These are phyloP conservation scores for Ceratobasidium sp. DNA, from an alignment of 1,284 basidiomycete species.

Conservation along the genomic window DNA sequence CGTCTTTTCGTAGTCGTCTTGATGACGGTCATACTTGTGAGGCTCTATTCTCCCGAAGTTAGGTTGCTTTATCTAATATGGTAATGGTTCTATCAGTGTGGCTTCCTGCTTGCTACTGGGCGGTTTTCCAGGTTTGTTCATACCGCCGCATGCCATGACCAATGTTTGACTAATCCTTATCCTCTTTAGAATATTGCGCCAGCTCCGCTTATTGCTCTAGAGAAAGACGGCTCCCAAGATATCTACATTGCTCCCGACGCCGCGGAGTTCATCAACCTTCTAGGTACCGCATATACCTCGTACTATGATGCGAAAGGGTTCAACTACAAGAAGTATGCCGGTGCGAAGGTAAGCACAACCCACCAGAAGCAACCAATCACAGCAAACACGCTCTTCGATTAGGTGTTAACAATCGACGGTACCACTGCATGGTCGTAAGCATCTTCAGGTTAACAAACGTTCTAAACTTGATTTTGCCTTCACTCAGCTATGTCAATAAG, in stretches of 20 bases:
- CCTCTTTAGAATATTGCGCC: slow-evolving; percentile 61
- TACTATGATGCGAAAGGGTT: slow-evolving; percentile 55
- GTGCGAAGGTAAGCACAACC: slow-evolving; percentile 29
- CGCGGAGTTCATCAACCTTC: slow-evolving; percentile 61
- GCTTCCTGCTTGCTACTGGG: slow-evolving; percentile 67
- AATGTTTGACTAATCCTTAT: not conserved
- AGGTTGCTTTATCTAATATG: not conserved
- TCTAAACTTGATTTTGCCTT: not conserved
- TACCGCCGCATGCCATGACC: not conserved
- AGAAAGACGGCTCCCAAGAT: slow-evolving; percentile 62
- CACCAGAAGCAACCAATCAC: not conserved
- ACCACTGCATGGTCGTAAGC: slow-evolving; percentile 22
- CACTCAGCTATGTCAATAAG: slow-evolving; percentile 43
- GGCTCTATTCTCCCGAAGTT: slow-evolving; percentile 45
- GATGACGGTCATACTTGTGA: slow-evolving; percentile 73
- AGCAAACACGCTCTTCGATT: not conserved
- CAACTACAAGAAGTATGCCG: slow-evolving; percentile 40
- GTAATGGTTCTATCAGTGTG: slow-evolving; percentile 57
- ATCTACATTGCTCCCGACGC: slow-evolving; percentile 69
- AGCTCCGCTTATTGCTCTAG: slow-evolving; percentile 66
- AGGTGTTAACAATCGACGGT: slow-evolving; percentile 29
- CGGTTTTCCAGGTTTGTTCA: slow-evolving; percentile 57
- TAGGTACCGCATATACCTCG: slow-evolving; percentile 60
- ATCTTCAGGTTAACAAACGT: not conserved
- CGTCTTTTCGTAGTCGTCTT: slow-evolving; percentile 52